Conservation (phyloP, 1,139 yeast species). For the Casaregolazyma suthepensis region DNA sequence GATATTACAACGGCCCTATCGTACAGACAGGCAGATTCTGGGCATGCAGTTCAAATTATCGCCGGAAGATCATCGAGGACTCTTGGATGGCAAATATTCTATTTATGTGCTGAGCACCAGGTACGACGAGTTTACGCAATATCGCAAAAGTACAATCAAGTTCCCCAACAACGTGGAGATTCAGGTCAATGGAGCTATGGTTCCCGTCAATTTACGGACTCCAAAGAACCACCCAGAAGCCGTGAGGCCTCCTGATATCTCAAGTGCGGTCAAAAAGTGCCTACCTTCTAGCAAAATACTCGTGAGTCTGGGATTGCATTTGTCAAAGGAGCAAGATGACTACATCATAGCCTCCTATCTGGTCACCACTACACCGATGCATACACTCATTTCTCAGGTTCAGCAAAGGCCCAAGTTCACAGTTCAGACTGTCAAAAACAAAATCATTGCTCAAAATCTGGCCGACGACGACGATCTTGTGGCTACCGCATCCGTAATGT, state of each 20-base stretch:
- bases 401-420: conserved; percentile 27
- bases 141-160: conserved; percentile 17
- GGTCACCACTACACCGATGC: conserved; percentile 21
- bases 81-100: conserved; percentile 9
- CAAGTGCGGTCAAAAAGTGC: conserved; percentile 1
- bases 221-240: conserved; percentile 7
- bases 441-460: conserved; percentile 23
- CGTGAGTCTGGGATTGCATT: conserved; percentile 24
- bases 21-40: conserved; percentile 14
- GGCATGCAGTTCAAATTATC: conserved; percentile 17
- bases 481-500: conserved; percentile 31
- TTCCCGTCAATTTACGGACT: conserved; percentile 1
- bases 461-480: conserved; percentile 32
- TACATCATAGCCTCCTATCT: conserved; percentile 29
- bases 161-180: conserved; percentile 25
- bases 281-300: conserved; percentile 1
- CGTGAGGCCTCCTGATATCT: conserved; percentile 6
- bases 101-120: conserved; percentile 22
- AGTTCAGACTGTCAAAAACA: conserved; percentile 24
- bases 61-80: conserved; percentile 10
- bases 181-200: conserved; percentile 17
- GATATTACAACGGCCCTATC: conserved; percentile 20
- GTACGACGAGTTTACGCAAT: conserved; percentile 9
- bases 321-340: conserved; percentile 17
- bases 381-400: conserved; percentile 26